These are phyloP conservation scores for Penicillium tannophilum DNA, from an alignment of 495 filamentous ascomycete genomes.

Conservation along the genomic window DNA sequence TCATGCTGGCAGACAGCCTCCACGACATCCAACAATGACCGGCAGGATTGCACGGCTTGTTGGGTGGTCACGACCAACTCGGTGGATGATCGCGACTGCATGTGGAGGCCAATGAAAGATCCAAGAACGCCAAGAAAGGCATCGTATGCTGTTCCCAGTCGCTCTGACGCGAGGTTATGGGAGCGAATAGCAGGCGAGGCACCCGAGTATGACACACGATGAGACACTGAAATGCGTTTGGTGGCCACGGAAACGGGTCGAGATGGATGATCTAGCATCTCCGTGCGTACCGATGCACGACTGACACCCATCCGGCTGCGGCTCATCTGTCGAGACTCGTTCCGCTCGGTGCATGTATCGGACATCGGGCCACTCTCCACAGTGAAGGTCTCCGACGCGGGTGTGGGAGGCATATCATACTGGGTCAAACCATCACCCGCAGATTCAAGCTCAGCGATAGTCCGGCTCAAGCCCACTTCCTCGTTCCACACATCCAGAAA, in stretches of 20 bases:
- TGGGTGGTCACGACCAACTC: conserved; percentile 76
- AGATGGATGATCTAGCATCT: conserved; percentile 34
- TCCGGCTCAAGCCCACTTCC: conserved; percentile 64
- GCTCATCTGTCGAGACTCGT: conserved; percentile 39
- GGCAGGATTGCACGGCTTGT: conserved; percentile 81
- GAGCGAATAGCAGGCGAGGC: conserved; percentile 46
- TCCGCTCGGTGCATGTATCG: conserved; percentile 32
- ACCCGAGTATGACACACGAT: conserved; percentile 55
- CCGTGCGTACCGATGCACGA: conserved; percentile 41
- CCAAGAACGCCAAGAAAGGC: conserved; percentile 84
- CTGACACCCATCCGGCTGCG: conserved; percentile 43
- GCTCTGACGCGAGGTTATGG: conserved; percentile 62
- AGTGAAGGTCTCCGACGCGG: conserved; percentile 61
- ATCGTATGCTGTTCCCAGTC: conserved; percentile 78
- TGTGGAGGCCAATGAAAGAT: conserved; percentile 87
- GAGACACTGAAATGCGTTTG: conserved; percentile 58
- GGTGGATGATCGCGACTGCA: conserved; percentile 84
- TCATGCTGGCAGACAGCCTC: conserved; percentile 82
- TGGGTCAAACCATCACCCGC: conserved; percentile 27
- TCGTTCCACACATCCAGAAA: conserved; percentile 92
- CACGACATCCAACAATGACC: conserved; percentile 74
- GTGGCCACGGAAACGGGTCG: conserved; percentile 39
- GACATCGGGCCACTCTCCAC: conserved; percentile 22
- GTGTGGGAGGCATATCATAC: conserved; percentile 65
- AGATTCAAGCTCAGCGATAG: conserved; percentile 59